Evolutionary conservation across 208 protist species (phyloP).

Genomic region (Angomonas ambiguus): DNA sequence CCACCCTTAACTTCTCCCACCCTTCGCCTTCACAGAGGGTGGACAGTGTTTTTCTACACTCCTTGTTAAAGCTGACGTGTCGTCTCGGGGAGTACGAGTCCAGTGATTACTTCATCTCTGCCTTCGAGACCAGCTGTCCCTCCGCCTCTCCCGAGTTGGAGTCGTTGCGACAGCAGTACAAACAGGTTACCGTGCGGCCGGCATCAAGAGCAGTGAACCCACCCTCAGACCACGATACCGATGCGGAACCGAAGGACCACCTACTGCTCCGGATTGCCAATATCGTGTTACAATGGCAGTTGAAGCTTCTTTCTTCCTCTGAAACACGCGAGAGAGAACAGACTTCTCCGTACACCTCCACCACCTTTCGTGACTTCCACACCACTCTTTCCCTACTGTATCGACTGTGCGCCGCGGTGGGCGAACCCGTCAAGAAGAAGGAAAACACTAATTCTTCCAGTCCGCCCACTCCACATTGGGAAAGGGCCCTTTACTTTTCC

Average conservation of each 20-base stretch:
- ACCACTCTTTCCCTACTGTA: background rate
- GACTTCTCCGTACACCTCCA: background rate
- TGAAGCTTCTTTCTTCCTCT: background rate
- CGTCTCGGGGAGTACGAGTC: background rate
- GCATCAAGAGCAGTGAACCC: too few relatives aligned
- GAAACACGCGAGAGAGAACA: too few relatives aligned
- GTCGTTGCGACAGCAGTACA: background rate
- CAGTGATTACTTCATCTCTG: background rate
- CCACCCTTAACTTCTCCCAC: background rate
- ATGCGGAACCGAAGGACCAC: background rate
- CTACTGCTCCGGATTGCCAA: background rate
- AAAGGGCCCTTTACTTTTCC: background rate
- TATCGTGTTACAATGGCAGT: background rate
- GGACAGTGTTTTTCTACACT: background rate
- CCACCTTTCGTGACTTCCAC: background rate
- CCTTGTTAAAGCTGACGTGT: background rate
- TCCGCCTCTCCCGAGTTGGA: background rate
- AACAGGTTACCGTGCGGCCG: too few relatives aligned
- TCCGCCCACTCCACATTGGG: background rate
- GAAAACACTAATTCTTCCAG: too few relatives aligned
- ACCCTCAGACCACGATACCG: background rate
- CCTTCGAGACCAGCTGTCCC: background rate
- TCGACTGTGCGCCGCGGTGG: background rate
- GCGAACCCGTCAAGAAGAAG: too few relatives aligned
- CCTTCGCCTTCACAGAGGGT: background rate